Evolutionary conservation across 805 yeast genomes (phyloP), one percentile per base, ranked within the genome.

Genomic region (Wickerhamiella spandovensis): DNA sequence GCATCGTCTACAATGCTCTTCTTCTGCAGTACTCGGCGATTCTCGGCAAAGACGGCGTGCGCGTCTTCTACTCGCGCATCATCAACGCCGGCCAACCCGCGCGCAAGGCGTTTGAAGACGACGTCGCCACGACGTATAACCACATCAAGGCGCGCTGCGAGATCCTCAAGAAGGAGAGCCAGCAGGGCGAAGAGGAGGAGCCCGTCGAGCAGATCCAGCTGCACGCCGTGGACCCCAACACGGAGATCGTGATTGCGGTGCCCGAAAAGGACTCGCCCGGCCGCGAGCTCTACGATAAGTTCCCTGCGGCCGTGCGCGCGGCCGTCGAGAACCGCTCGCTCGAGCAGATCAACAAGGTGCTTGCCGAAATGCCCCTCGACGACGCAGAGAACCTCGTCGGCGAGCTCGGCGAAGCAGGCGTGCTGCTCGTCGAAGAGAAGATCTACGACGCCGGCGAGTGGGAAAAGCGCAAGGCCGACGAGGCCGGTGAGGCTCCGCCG

Each of bases 181-280:
- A 57, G 22, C n/a, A n/a, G n/a, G 56, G 53, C 20, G 67, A 56
- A 43, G 70, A 65, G 25, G 76, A 65, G 39, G 89, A 79, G 44
- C 73, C 66, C n/a, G 90, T 80, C 47, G 90, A 81, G 51, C 79
- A 82, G 53, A 88, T 90, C 56, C 98, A 90, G 67, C 72, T 90
- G 62, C 84, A 84, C 61, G 79, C 95, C 0, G 74, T 89, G 52
- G 97, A 90, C 65, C 95, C 92, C 42, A 74, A 80, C 52, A 77
- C 88, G 1, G 81, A 82, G 64, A 72, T 90, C 43, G 73, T 77
- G 46, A 86, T 90, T 13, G 75, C 75, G n/a, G 72, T 75, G 3
- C 67, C 74, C 3, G 72, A 74, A 2, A 69, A 66, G 42, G 76
- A 72, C 50, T 48, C 50, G 18, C 49, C 48, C 18, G 63, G 61